Conservation (phyloP, 192 early-diverging fungal species). For the Phycomyces nitens region DNA sequence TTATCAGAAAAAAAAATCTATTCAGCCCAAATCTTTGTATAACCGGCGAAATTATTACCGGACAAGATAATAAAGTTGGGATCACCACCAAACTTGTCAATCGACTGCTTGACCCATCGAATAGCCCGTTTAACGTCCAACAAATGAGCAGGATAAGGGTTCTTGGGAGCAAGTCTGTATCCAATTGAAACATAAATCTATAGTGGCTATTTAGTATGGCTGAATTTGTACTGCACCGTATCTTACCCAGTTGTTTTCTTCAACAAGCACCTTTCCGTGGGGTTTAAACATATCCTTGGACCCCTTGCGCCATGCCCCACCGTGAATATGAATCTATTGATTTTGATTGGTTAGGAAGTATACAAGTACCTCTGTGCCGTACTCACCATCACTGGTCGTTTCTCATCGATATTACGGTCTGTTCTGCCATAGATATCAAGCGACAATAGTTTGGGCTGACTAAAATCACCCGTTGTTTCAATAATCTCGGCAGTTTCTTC, state of each 20-base stretch:
- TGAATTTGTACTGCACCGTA: too few species aligned
- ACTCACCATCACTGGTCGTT: constrained; percentile 25
- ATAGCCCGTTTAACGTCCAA: constrained; percentile 67
- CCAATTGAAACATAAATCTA: constrained; percentile 63
- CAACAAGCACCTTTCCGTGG: constrained; percentile 10
- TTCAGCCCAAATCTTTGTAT: too few species aligned
- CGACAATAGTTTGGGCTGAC: constrained; percentile 24
- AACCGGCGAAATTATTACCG: constrained; percentile 27
- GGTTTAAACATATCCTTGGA: constrained; percentile 37
- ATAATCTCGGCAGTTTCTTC: constrained; percentile 20
- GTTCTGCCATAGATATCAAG: constrained; percentile 16
- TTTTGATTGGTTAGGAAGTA: too few species aligned
- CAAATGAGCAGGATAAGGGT: constrained; percentile 56
- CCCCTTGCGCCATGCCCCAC: constrained; percentile 61
- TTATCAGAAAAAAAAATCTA: background rate
- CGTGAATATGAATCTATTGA: constrained; percentile 58
- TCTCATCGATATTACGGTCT: background rate
- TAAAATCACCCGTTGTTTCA: constrained; percentile 13
- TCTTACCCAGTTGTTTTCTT: constrained; percentile 23
- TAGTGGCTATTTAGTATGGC: background rate
- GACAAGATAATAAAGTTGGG: constrained; percentile 60
- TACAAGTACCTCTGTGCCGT: background rate
- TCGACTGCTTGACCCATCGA: constrained; percentile 63
- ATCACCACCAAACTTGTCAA: constrained; percentile 62
- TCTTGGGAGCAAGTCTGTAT: constrained; percentile 51